Evolutionary conservation across 1,284 basidiomycete species (phyloP), one percentile per base, ranked within the genome.

Genomic region (Microbotryum lychnidis-dioicae): DNA sequence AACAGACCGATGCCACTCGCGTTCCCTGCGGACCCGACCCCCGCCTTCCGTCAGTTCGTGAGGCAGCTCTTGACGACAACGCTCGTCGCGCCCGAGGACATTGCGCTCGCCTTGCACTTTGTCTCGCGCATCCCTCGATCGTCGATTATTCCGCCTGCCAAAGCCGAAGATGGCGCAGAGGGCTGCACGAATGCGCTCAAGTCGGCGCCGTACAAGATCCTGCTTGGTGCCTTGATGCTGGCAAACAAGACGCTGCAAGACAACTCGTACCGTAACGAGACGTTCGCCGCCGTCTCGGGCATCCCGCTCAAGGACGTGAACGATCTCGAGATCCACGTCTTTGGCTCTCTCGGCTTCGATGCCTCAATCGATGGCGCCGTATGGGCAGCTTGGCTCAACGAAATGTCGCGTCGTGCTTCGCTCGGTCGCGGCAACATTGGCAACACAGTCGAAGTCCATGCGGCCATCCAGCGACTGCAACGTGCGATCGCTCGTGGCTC

Each of bases 201-300:
- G 62, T 62, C 70, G 6, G 68, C 69, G 20, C 69, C 71, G 29
- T 72, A 70, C 68, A 72, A 72, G 67, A 60, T 70, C 23, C 49
- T 72, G 44, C 63, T 72, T 49, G 71, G 69, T 29, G 64, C 69
- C 16, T 64, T 72, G 48, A 69, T 72, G 54, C 29, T 70, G 29
- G 71, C 71, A 51, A 72, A 72, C 63, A 72, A 72, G 69, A 60
- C 60, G 48, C 58, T 69, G 25, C 69, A 72, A 60, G 71, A 72
- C 65, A 72, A 72, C 56, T 67, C 66, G 50, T 72, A 68, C 68
- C 66, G 68, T 58, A 69, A 68, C 59, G 66, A 64, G 21, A 68
- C 70, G 33, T 72, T 65, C 55, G 56, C 70, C 44, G 51, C 64
- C 45, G 71, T 70, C 20, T 69, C 71, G 20, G 66, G 64, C 47